Conservation (phyloP, 202 grass and related monocot genomes). For the Hordeum pubiflorum region DNA sequence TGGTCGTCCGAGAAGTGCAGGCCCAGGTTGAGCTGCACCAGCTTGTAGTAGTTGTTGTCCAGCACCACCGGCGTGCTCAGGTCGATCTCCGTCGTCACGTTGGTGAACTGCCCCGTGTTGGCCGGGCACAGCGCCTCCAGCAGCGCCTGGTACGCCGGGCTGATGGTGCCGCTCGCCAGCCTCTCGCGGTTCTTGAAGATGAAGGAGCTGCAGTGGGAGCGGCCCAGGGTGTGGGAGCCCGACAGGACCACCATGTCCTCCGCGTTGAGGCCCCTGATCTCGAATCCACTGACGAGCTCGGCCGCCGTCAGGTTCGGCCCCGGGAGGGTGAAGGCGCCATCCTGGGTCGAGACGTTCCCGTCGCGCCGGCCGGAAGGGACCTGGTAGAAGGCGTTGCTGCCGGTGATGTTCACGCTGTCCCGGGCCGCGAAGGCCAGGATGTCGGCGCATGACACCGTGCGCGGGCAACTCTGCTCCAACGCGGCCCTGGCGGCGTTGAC, state of each 20-base stretch:
- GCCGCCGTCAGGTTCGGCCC: conserved; percentile 25
- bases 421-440: conserved; percentile 66
- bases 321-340: conserved; percentile 4
- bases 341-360: conserved; percentile 9
- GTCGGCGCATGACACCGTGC: conserved; percentile 72
- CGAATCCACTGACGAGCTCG: conserved; percentile 13
- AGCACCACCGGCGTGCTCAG: conserved; percentile 43
- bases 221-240: conserved; percentile 63
- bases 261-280: not conserved
- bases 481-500: conserved; percentile 56
- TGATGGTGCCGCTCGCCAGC: conserved; percentile 29
- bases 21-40: conserved; percentile 50
- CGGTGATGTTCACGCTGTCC: conserved; percentile 58
- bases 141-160: conserved; percentile 50
- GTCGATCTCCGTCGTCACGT: conserved; percentile 43
- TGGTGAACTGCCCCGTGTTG: not conserved
- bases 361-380: conserved; percentile 59
- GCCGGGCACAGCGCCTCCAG: conserved; percentile 54
- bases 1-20: conserved; percentile 68
- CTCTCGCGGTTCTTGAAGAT: conserved; percentile 17
- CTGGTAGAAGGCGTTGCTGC: conserved; percentile 44
- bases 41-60: conserved; percentile 73
- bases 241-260: conserved; percentile 80
- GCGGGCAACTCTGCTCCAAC: conserved; percentile 54
- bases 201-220: conserved; percentile 60